Evolutionary conservation across 176 grass and related monocot species (phyloP), one percentile per base, ranked within the genome.

Genomic region (Panicum miliaceum): DNA sequence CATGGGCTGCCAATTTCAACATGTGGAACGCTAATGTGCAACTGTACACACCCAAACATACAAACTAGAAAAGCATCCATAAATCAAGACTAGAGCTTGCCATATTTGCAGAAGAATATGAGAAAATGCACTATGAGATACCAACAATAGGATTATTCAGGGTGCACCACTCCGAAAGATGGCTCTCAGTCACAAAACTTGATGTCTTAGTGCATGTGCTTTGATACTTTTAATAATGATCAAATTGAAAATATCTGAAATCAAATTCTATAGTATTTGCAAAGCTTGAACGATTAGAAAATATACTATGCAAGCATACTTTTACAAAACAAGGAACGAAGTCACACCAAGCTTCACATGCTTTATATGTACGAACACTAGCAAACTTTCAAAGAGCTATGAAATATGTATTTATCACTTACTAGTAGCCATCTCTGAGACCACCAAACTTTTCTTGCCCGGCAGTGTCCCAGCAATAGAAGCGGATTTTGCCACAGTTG

Each of bases 401-500:
- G 0, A 75, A 75, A 32, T 22, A 51, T 37, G 4, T 11, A 37
- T 79, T 13, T 29, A 42, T 72, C 32, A 90, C 88, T 90, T 93
- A 93, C 91, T 93, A 93, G 88, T 93, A 93, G 22, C 91, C 88
- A 83, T 90, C 91, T 71, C 91, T 88, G 67, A 93, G 85, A 6
- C 91, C 91, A 57, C 91, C 91, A 26, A 93, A 93, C 64, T 93
- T 93, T 34, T 93, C 91, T 46, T 93, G 91, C 0, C 91, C 91
- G 66, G 91, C 91, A 66, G 91, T 93, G 40, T 93, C 91, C 91
- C 91, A 93, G 65, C 91, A 93, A 43, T 93, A 93, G 71, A 93
- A 93, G 4, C 91, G 69, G 66, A 93, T 85, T 58, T 93, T 90
- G 20, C 91, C 91, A 23, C 91, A 93, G 67, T 93, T 93, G 4